phyloP scores from a whole-genome alignment of 148 eudicot genomes.

The Fallopia convolvulus region DNA sequence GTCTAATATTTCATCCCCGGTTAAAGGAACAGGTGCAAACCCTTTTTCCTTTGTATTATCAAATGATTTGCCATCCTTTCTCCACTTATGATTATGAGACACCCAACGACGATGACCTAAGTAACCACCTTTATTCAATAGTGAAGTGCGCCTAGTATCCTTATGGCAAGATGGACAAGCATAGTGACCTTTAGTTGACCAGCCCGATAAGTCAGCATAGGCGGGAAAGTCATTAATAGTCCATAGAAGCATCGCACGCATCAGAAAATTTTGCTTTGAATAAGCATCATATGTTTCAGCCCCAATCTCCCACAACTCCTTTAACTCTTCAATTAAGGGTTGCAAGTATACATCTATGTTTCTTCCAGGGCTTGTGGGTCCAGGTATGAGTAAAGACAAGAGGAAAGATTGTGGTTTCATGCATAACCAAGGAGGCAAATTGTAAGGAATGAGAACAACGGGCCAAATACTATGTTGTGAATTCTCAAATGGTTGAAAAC shows the following conservation, averaged over 20 bases:
- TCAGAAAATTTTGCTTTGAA: neutral
- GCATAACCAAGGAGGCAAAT: constrained; percentile 22
- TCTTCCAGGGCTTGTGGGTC: neutral
- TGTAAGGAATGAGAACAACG: neutral
- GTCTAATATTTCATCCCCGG: neutral
- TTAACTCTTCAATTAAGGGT: neutral
- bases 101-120: neutral
- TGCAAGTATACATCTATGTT: constrained; percentile 9
- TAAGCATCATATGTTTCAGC: constrained; percentile 11
- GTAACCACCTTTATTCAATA: neutral
- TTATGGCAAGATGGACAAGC: neutral
- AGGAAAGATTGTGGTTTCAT: constrained; percentile 19
- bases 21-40: neutral
- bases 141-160: neutral
- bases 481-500: neutral
- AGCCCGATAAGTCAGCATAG: constrained; percentile 5
- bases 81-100: neutral
- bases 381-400: constrained; percentile 14
- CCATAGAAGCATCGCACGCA: neutral
- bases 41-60: constrained; percentile 9
- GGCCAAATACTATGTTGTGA: constrained; percentile 19
- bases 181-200: neutral
- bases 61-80: neutral
- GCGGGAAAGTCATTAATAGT: constrained; percentile 11
- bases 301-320: constrained; percentile 6